A percentile compares a stretch with the other conserved stretches of the same genome.
phyloP scores from a whole-genome alignment of 495 filamentous ascomycete genomes.

The Hypoxylon crocopeplum region DNA sequence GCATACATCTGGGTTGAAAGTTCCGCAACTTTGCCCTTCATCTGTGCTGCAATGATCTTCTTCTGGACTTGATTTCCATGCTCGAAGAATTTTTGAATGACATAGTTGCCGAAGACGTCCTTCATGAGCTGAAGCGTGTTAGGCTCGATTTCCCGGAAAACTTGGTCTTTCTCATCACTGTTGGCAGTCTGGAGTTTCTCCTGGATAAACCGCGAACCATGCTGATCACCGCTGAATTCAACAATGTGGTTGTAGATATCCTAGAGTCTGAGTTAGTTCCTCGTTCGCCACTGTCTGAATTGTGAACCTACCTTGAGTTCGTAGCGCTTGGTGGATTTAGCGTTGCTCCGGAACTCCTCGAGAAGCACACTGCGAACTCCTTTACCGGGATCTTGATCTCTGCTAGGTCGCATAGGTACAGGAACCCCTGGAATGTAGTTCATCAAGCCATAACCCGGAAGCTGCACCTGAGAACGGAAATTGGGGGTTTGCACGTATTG shows the following conservation, averaged over 20 bases:
- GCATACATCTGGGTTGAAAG: constrained; percentile 93
- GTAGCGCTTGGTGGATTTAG: constrained; percentile 78
- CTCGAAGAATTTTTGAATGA: constrained; percentile 97
- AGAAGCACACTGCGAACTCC: constrained; percentile 74
- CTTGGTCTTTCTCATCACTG: constrained; percentile 94
- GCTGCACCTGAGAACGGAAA: constrained; percentile 39
- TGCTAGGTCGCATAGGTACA: constrained; percentile 56
- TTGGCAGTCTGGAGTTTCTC: constrained; percentile 93
- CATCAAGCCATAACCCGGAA: constrained; percentile 48
- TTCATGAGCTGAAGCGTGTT: constrained; percentile 91
- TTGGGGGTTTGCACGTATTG: constrained; percentile 41
- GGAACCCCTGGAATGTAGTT: constrained; percentile 40
- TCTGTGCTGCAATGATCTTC: constrained; percentile 79
- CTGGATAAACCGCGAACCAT: constrained; percentile 95
- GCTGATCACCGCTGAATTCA: constrained; percentile 95
- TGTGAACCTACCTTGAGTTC: constrained; percentile 74
- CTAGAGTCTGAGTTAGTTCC: constrained; percentile 42
- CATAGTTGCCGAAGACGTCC: constrained; percentile 97
- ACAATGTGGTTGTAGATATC: constrained; percentile 90
- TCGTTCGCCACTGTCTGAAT: neutral
- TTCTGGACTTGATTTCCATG: constrained; percentile 96
- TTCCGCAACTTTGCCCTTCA: constrained; percentile 82
- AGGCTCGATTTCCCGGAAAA: constrained; percentile 84
- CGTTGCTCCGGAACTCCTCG: constrained; percentile 78
- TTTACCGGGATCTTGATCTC: constrained; percentile 70